Evolutionary conservation across 106 monocot species (phyloP).

Genomic region (Acorus gramineus): DNA sequence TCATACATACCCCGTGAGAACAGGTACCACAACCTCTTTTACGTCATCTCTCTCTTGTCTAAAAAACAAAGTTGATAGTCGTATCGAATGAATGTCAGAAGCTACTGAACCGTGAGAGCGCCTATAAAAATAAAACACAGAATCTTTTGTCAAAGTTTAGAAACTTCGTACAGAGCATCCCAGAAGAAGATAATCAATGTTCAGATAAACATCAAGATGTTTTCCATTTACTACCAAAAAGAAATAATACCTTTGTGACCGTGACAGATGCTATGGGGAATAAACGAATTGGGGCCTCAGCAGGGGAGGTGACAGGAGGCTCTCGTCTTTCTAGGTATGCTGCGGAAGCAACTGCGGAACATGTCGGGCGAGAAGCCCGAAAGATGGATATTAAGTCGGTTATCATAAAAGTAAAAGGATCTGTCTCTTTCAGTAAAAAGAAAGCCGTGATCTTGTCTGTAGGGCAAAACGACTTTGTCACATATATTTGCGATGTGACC

Average conservation of each 20-base stretch:
- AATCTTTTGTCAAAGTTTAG: too few relatives aligned
- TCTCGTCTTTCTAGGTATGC: slow-evolving; percentile 23
- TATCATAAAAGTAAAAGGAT: slow-evolving; percentile 24
- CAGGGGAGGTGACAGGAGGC: not conserved
- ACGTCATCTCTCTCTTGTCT: too few relatives aligned
- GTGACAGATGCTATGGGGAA: slow-evolving; percentile 10
- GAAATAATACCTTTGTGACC: slow-evolving; percentile 11
- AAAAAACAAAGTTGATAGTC: too few relatives aligned
- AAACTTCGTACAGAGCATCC: slow-evolving; percentile 9
- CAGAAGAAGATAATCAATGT: slow-evolving; percentile 6
- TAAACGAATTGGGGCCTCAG: slow-evolving; percentile 10
- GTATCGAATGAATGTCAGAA: too few relatives aligned
- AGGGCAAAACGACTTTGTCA: too few relatives aligned
- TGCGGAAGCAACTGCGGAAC: slow-evolving; percentile 23
- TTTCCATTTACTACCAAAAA: not conserved
- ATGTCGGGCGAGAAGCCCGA: slow-evolving; percentile 12
- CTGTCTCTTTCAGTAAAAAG: slow-evolving; percentile 3
- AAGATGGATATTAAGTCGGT: slow-evolving; percentile 19
- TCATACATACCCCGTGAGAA: too few relatives aligned
- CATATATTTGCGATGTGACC: too few relatives aligned
- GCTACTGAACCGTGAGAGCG: too few relatives aligned
- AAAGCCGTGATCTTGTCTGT: too few relatives aligned
- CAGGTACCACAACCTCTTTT: too few relatives aligned
- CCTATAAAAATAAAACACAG: too few relatives aligned
- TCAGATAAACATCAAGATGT: slow-evolving; percentile 1